Base-by-base conservation (phyloP, 257 asterid genomes). In the Paraleonurus japonicus region DNA sequence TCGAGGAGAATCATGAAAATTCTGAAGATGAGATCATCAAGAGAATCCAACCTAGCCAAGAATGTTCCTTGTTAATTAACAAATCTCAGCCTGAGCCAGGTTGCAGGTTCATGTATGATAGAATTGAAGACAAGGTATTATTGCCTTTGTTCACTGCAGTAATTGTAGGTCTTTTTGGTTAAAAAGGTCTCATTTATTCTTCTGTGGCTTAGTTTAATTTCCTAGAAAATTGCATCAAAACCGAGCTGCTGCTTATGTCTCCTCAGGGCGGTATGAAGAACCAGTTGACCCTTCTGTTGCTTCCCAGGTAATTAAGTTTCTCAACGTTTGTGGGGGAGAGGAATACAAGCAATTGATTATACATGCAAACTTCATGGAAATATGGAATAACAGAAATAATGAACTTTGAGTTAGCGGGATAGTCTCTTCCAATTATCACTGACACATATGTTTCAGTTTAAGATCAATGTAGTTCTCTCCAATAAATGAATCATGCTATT, bases 41-140 rank as follows among this genome's bases (percentile, higher is more conserved):
- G 85, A 92, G 96, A 79, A 80, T 84, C 68, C 96, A 81, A 67
- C 95, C 94, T 20, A 77, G 81, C 73, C 77, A 84, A 77, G 83
- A 80, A 50, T 86, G 96, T 79, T 81, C 96, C 60, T 76, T 95
- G 81, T 65, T 24, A 5, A 80, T 85, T 24, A 70, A 51, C 71
- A 76, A 73, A 63, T 80, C 96, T 68, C 85, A 83, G 51, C 98
- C 84, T 5, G 79, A 87, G 79, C 88, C 85, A 70, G 97, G 95
- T 73, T 95, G 99, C 85, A 86, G 90, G 84, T 92, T 89, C 90
- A 89, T 95, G 98, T 84, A 89, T 85, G 98, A 92, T 79, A 89
- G 94, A 79, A 83, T 81, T 30, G 98, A 95, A 81, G 92, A 88
- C 80, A 95, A 92, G 99, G 99, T 95, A 85, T 48, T 75, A 55